Evolutionary conservation across 805 yeast species (phyloP).

Genomic region (Metschnikowia gelsemii): DNA sequence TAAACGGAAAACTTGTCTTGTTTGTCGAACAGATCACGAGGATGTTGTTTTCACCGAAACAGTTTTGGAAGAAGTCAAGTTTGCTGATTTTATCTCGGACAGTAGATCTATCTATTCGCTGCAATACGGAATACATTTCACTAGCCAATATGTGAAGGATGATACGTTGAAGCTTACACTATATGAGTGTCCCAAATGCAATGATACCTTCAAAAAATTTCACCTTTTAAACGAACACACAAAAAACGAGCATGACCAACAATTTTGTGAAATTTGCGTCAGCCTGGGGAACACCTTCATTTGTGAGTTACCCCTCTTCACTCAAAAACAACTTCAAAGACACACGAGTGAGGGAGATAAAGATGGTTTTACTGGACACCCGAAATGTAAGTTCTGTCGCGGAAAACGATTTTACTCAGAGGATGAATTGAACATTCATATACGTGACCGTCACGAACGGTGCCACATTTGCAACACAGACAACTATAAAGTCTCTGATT

Average conservation of each 20-base stretch:
- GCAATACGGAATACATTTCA: constrained; percentile 58
- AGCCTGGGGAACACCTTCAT: constrained; percentile 76
- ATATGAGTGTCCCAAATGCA: constrained; percentile 56
- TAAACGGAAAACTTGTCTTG: constrained; percentile 69
- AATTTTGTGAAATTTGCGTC: constrained; percentile 74
- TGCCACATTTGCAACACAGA: constrained; percentile 86
- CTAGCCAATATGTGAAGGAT: constrained; percentile 47
- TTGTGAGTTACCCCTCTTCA: constrained; percentile 62
- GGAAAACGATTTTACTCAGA: constrained; percentile 78
- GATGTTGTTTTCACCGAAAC: constrained; percentile 58
- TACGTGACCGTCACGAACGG: constrained; percentile 80
- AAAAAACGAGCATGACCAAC: constrained; percentile 58
- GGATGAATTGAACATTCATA: constrained; percentile 80
- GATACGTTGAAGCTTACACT: constrained; percentile 53
- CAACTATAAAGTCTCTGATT: constrained; percentile 56
- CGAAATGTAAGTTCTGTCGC: constrained; percentile 78
- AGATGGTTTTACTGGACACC: constrained; percentile 85
- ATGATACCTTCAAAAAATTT: constrained; percentile 45
- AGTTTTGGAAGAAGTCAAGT: constrained; percentile 30
- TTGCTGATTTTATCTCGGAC: constrained; percentile 33
- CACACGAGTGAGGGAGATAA: constrained; percentile 75
- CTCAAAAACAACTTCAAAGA: constrained; percentile 56
- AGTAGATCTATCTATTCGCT: constrained; percentile 38
- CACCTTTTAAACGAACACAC: constrained; percentile 65
- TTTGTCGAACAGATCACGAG: constrained; percentile 75